Percentiles rank a stretch among this genome's conserved stretches.
These are phyloP conservation scores for Beauveria scarabaeidicola DNA, from an alignment of 2,329 filamentous ascomycete species.

Conservation along the genomic window DNA sequence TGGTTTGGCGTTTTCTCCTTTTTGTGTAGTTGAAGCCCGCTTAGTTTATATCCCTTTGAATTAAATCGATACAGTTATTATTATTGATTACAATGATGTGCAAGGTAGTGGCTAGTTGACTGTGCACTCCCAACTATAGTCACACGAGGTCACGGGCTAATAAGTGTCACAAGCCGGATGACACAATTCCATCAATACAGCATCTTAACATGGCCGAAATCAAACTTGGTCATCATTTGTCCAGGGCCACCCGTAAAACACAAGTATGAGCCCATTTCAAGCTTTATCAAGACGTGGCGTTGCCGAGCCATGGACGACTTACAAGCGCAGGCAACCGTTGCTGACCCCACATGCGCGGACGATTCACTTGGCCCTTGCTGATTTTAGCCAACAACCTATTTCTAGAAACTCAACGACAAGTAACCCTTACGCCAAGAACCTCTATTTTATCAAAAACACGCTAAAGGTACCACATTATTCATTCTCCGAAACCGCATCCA, in stretches of 20 bases:
- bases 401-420: neutral
- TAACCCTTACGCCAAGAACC: neutral
- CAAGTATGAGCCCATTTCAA: neutral
- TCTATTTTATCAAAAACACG: neutral
- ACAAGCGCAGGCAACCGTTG: neutral
- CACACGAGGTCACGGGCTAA: no score
- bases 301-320: neutral
- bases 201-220: neutral
- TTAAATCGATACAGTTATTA: conserved; percentile 3
- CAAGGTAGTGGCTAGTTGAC: neutral
- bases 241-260: neutral
- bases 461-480: neutral
- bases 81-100: neutral
- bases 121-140: neutral
- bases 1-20: neutral
- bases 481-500: neutral
- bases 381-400: neutral
- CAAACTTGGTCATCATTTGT: neutral
- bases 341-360: neutral
- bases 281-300: neutral
- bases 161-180: no score
- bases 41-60: conserved; percentile 4
- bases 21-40: conserved; percentile 3
- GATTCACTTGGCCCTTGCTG: neutral
- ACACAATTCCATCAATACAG: no score